Base-by-base conservation (phyloP, 768 basidiomycete species). In the Russula sp. region DNA sequence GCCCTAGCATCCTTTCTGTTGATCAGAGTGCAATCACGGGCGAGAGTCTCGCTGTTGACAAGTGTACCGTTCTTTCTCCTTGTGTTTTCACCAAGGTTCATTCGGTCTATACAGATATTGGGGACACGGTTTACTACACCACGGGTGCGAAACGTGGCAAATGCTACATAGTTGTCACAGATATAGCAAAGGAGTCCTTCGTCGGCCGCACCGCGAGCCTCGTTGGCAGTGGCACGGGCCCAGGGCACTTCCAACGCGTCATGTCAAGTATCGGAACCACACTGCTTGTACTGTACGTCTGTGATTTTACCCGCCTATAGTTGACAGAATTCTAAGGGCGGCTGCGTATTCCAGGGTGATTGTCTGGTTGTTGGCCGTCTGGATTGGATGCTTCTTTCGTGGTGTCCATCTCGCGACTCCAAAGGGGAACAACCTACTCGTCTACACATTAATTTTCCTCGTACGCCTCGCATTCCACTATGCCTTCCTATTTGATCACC, bases 21-120 rank as follows among this genome's bases (percentile, higher is more conserved):
- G 79, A 81, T 65, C 79, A 81, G 66, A 75, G 74, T 35, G 78
- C 78, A 16, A 78, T 80, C 55, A 80, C 79, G 0, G 79, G 79
- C 37, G 80, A 81, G 67, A 77, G 75, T 20, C 73, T 81, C 14
- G 77, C 80, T 11, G 76, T 77, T 27, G 78, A 80, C 67, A 81
- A 81, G 65, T 79, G 62, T 66, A 66, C 22, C 3, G 34, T 57
- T 37, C n/a, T 44, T 27, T 60, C 14, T 39, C 18, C 20, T 13
- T 22, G 14, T 20, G 31, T 54, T 39, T 22, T 35, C 18, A 27
- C 31, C 11, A n/a, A 7, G 37, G 34, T 40, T 57, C 16, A 61
- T 35, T 42, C 16, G 0, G 9, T 10, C 2, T 37, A 18, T 9
- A 18, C 44, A 69, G 68, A 70, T 57, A 57, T 78, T 37, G 78